Evolutionary conservation across 73 alveolate genomes (phyloP), one percentile per base, ranked within the genome.

Genomic region (Paramecium primaurelia): DNA sequence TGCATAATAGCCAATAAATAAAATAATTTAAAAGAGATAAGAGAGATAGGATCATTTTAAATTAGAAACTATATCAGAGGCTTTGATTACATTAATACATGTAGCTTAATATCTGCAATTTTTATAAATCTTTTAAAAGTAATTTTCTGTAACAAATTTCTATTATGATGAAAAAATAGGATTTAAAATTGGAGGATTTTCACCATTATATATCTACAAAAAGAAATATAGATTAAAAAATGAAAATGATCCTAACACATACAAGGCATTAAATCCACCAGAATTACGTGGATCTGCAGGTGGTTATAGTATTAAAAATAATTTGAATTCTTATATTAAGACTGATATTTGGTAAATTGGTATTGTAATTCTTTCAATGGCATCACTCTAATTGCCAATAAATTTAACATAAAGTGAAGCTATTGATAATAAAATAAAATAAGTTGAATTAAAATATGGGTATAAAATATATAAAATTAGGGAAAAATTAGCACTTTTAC

Each of bases 301-400:
- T 68, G 69, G 69, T 7, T 68, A 68, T 6, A 32, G 47, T 26
- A 68, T 68, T 68, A 32, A 68, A 18, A 34, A 68, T 68, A 68
- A 68, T 68, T 68, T 32, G 40, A 68, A 68, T 68, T 68, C 47
- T 16, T 42, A 68, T 37, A 73, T 30, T 12, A 73, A 37, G 18
- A 37, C 60, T 37, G 87, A 73, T 36, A 32, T 38, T 36, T 73
- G 87, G 87, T 12, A 73, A 28, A 73, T 73, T 73, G 87, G 87
- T 1, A 73, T 73, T 16, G 47, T 73, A 1, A 32, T 73, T 1
- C 32, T 73, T 14, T 73, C 60, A 16, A 73, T 73, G 58, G 59
- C 87, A 36, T 37, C 87, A 9, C 64, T 73, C 16, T 37, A 22
- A 34, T 18, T 37, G 1, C 60, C 87, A 6, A 16, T 11, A 9